These are phyloP conservation scores for Zancudomyces culisetae DNA, from an alignment of 371 early-diverging fungal species.

Conservation along the genomic window DNA sequence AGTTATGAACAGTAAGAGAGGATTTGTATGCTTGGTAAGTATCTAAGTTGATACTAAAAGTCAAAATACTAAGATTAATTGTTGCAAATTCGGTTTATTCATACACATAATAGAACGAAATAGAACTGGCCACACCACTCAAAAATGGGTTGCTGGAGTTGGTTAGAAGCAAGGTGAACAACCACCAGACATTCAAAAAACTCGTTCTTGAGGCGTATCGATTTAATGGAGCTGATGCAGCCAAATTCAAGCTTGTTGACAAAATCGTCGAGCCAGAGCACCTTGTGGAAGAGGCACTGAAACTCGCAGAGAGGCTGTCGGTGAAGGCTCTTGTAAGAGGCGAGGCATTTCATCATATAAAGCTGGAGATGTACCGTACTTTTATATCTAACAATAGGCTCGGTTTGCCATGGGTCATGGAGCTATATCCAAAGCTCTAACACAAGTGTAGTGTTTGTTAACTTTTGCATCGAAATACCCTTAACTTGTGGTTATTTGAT, in stretches of 20 bases:
- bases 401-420: too few relatives aligned
- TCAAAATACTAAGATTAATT: too few relatives aligned
- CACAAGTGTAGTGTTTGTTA: too few relatives aligned
- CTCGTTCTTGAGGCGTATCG: constrained; percentile 44
- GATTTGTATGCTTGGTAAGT: constrained; percentile 34
- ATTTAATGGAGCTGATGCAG: constrained; percentile 38
- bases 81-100: too few relatives aligned
- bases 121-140: constrained; percentile 48
- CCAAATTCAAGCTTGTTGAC: constrained; percentile 41
- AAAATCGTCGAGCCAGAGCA: constrained; percentile 27
- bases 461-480: too few relatives aligned
- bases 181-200: constrained; percentile 32
- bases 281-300: constrained; percentile 26
- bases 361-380: too few relatives aligned
- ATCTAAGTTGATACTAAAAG: too few relatives aligned
- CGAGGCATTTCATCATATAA: constrained; percentile 14
- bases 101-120: too few relatives aligned
- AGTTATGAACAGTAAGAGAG: constrained; percentile 60
- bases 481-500: too few relatives aligned
- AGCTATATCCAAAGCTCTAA: too few relatives aligned
- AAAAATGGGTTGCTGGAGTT: constrained; percentile 55
- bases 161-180: constrained; percentile 34
- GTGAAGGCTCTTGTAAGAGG: constrained; percentile 12
- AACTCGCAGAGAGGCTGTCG: constrained; percentile 25
- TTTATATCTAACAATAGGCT: too few relatives aligned